These are phyloP conservation scores for Nothomitra cinnamomea DNA, from an alignment of 2,329 filamentous ascomycete species.

Conservation along the genomic window DNA sequence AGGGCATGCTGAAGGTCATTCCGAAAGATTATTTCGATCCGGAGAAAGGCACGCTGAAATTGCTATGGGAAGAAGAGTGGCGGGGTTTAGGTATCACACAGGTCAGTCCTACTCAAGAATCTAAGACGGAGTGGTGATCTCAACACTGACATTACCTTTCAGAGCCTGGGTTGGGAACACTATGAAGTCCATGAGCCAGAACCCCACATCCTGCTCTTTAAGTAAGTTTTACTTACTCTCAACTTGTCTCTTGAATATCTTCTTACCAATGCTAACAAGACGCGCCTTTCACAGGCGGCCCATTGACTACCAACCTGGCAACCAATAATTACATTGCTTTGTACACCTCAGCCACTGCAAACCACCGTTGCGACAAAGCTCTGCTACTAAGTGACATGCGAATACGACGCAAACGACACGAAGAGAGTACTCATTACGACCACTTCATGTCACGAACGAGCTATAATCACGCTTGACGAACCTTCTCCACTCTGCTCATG, in stretches of 20 bases:
- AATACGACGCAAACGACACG: conserved; percentile 1
- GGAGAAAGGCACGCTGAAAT: conserved; percentile 77
- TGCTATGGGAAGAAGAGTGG: conserved; percentile 98
- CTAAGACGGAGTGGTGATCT: not conserved
- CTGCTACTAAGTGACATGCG: not conserved
- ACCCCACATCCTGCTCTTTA: conserved; percentile 95
- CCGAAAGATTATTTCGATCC: conserved; percentile 88
- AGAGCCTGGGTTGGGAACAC: conserved; percentile 98
- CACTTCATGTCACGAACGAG: not conserved
- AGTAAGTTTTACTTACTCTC: conserved; percentile 43
- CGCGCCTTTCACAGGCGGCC: not conserved
- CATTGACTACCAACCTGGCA: not conserved
- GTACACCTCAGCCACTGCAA: not conserved
- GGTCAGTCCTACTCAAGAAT: conserved; percentile 33
- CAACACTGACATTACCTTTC: conserved; percentile 10
- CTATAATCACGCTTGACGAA: not conserved
- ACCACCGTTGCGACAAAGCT: no score
- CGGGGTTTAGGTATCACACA: conserved; percentile 92
- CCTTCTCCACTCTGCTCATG: conserved; percentile 1
- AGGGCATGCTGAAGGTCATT: conserved; percentile 95
- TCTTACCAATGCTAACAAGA: not conserved
- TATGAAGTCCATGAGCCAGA: conserved; percentile 98
- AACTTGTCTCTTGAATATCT: not conserved
- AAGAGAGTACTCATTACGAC: not conserved
- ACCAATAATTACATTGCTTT: not conserved